Conservation (phyloP, 1,284 basidiomycete genomes). For the Amylostereum chailletii region DNA sequence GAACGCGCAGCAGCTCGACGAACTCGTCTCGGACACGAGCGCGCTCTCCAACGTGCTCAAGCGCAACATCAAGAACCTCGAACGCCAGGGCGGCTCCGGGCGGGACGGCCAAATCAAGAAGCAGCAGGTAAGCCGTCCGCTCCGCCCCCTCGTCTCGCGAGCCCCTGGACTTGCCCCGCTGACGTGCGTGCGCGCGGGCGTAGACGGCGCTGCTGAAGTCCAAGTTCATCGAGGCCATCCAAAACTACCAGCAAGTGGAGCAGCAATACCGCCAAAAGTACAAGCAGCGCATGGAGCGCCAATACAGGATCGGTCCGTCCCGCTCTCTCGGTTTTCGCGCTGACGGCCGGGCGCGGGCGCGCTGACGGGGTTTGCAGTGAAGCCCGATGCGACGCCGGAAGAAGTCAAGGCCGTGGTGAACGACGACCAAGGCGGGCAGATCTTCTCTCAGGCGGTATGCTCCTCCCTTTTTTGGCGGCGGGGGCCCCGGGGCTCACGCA, state of each 20-base stretch:
- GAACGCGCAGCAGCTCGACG: constrained; percentile 58
- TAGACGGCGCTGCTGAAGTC: constrained; percentile 72
- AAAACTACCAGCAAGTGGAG: constrained; percentile 86
- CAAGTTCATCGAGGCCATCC: constrained; percentile 81
- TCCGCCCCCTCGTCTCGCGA: constrained; percentile 25
- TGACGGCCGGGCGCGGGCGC: not conserved
- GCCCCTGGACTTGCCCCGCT: constrained; percentile 1
- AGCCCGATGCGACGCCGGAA: constrained; percentile 90
- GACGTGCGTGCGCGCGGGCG: not conserved
- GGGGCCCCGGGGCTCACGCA: constrained; percentile 2
- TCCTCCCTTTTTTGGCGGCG: constrained; percentile 2
- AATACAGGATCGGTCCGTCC: constrained; percentile 83
- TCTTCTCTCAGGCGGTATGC: constrained; percentile 91
- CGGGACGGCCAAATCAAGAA: constrained; percentile 78
- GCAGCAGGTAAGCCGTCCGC: constrained; percentile 54
- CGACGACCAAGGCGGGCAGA: constrained; percentile 79
- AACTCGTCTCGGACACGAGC: constrained; percentile 73
- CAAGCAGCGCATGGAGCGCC: constrained; percentile 90
- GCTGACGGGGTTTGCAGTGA: constrained; percentile 42
- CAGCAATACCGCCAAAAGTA: constrained; percentile 90
- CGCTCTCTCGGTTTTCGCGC: not conserved
- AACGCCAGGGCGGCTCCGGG: constrained; percentile 61
- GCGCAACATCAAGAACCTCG: constrained; percentile 71
- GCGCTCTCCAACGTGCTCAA: constrained; percentile 68
- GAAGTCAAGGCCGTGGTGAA: constrained; percentile 85